Conservation (phyloP, 495 filamentous ascomycete genomes). For the Aspergillus steynii region DNA sequence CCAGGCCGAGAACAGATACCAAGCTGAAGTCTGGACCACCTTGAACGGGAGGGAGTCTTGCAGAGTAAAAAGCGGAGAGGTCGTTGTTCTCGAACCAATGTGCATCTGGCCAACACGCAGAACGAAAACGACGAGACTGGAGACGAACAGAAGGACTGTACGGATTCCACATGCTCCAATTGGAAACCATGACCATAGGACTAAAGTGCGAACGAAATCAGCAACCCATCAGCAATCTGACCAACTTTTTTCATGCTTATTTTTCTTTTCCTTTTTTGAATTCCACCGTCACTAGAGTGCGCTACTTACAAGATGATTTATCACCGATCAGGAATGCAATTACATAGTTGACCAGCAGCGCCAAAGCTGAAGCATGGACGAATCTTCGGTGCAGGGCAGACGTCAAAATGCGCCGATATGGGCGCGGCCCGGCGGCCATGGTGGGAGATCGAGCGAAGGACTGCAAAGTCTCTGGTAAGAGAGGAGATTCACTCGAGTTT, state of each 20-base stretch:
- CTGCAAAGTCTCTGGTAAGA: slow-evolving; percentile 28
- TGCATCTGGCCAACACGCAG: slow-evolving; percentile 87
- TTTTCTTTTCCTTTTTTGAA: not conserved
- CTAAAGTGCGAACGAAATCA: slow-evolving; percentile 38
- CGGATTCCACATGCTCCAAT: slow-evolving; percentile 73
- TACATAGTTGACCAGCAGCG: slow-evolving; percentile 71
- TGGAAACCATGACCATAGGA: slow-evolving; percentile 85
- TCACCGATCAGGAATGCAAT: slow-evolving; percentile 68
- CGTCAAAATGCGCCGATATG: slow-evolving; percentile 88
- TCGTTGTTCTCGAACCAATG: slow-evolving; percentile 62
- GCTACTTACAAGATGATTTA: slow-evolving; percentile 64
- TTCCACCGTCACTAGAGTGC: not conserved
- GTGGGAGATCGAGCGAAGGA: slow-evolving; percentile 30
- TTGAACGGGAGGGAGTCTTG: slow-evolving; percentile 53
- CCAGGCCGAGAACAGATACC: slow-evolving; percentile 76
- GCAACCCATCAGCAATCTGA: slow-evolving; percentile 12
- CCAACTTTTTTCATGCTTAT: too few relatives aligned
- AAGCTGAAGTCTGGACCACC: slow-evolving; percentile 64
- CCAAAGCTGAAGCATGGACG: slow-evolving; percentile 65
- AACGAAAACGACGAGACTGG: slow-evolving; percentile 66
- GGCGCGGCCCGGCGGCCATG: slow-evolving; percentile 54
- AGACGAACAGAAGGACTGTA: slow-evolving; percentile 69
- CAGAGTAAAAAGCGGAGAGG: slow-evolving; percentile 65
- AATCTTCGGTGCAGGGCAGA: slow-evolving; percentile 87
- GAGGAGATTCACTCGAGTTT: slow-evolving; percentile 21